Evolutionary conservation across 2,329 filamentous ascomycete species (phyloP).

Genomic region (Sordariomycetes sp.): DNA sequence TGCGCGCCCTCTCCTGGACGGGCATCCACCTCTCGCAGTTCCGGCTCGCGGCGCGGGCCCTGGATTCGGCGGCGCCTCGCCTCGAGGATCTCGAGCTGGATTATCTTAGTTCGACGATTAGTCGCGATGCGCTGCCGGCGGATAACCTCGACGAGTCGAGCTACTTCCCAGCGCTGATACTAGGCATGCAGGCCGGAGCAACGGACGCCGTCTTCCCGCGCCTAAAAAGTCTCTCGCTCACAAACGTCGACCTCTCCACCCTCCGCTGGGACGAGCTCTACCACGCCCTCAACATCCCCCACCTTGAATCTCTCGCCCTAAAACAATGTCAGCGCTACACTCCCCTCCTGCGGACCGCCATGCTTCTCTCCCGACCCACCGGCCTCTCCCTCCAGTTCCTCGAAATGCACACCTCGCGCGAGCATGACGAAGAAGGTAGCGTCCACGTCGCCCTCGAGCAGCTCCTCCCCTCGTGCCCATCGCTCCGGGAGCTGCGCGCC

Average conservation of each 20-base stretch:
- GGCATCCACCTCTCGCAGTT: slow-evolving; percentile 1
- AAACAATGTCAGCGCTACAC: not conserved
- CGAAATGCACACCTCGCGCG: not conserved
- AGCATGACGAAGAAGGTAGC: not conserved
- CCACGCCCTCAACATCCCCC: not conserved
- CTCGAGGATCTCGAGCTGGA: slow-evolving; percentile 1
- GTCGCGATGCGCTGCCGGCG: not conserved
- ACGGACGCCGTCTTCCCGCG: not conserved
- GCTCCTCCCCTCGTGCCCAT: not conserved
- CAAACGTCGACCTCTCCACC: not conserved
- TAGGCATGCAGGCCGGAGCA: not conserved
- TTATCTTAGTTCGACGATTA: not conserved
- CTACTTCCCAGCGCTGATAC: not conserved
- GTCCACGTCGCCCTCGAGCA: not conserved
- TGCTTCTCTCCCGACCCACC: no score
- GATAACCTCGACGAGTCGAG: not conserved
- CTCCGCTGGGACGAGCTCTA: not conserved
- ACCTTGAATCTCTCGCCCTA: not conserved
- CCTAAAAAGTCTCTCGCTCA: not conserved
- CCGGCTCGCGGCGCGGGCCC: not conserved
- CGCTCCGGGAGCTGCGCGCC: not conserved
- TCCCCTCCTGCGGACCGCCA: not conserved
- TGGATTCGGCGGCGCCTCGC: not conserved
- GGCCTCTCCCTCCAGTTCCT: not conserved
- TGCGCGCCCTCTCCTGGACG: not conserved